These are phyloP conservation scores for Arctostaphylos glauca DNA, from an alignment of 148 eudicot species.

Conservation along the genomic window DNA sequence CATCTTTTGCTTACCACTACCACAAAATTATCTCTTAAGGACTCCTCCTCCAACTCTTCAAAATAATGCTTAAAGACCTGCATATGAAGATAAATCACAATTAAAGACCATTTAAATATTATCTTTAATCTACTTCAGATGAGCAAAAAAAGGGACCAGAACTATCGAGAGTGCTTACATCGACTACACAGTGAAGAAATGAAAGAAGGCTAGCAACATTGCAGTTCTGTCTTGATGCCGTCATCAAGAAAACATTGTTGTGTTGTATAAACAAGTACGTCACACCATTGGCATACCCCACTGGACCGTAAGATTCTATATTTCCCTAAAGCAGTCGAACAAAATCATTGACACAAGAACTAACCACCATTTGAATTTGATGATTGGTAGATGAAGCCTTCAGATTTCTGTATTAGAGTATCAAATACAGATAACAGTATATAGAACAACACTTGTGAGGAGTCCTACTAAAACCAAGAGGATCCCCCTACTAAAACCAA, in stretches of 20 bases:
- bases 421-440: no score
- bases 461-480: no score
- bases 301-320: slow-evolving; percentile 53
- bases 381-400: no score
- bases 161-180: slow-evolving; percentile 27
- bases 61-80: slow-evolving; percentile 79
- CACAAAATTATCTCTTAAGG: slow-evolving; percentile 73
- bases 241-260: slow-evolving; percentile 64
- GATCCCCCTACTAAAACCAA: no score
- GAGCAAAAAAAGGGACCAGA: not conserved
- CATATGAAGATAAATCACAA: slow-evolving; percentile 4
- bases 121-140: not conserved
- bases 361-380: not conserved
- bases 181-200: slow-evolving; percentile 64
- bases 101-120: not conserved
- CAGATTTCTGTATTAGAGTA: no score
- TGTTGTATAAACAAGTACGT: slow-evolving; percentile 78
- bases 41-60: slow-evolving; percentile 69
- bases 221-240: slow-evolving; percentile 65
- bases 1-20: slow-evolving; percentile 58
- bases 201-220: slow-evolving; percentile 77
- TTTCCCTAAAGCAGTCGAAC: slow-evolving; percentile 31
- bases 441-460: no score
- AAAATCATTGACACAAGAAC: not conserved
- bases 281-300: slow-evolving; percentile 62